Evolutionary conservation across 768 basidiomycete genomes (phyloP), one percentile per base, ranked within the genome.

Genomic region (Terana coerulea): DNA sequence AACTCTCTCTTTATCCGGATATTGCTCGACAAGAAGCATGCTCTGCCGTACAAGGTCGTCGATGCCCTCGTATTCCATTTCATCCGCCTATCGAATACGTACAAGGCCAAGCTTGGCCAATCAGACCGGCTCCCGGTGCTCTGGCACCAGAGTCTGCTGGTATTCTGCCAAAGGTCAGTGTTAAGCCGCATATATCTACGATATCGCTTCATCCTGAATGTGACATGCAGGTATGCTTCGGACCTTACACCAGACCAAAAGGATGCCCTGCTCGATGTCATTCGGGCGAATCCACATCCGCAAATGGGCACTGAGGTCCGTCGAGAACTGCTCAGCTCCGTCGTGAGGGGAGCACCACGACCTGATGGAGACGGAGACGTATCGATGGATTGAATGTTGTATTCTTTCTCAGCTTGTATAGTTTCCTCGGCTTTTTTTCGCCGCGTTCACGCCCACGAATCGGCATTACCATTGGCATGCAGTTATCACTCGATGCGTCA

Each of bases 1-100:
- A 97, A 93, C 59, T 97, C 94, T 10, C 78, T 99, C 19, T 98
- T 99, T 75, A 95, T 99, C 65, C 91, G 97, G 17, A 88, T 98
- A 11, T 75, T 99, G 26, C 74, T 98, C 44, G 97, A 99, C 74
- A 99, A 99, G 71, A 99, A 99, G 67, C 91, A 95, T 65, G 92
- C 97, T 54, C 74, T 99, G 26, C 97, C 97, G 0, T 99, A 94
- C 77, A 95, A 98, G 71, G 95, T 97, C 25, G 83, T 99, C 47
- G 97, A 99, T 64, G 89, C 91, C 2, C 81, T 99, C 52, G 95
- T 98, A 11, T 95, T 97, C 76, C 97, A 99, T 72, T 99, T 97
- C 67, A 93, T 98, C 61, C 87, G 94, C 22, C 83, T 98, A 36
- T 93, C 94, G 22, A 95, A 97, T 67, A 86, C 84, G 12, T 89